Conservation (phyloP, 495 filamentous ascomycete species). For the Clohesyomyces aquaticus region DNA sequence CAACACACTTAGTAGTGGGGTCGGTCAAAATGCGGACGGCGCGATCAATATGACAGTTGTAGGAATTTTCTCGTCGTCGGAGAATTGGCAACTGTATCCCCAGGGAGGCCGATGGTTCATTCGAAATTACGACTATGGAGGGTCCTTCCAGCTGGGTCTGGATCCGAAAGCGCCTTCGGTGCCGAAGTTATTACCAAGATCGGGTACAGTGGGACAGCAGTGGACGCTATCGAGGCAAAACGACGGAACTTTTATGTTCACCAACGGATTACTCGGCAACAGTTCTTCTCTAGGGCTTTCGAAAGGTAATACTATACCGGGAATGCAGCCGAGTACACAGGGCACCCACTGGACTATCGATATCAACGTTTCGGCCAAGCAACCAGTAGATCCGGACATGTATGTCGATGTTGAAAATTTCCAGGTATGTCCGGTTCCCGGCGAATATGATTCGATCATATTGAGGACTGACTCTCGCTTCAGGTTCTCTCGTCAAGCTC, state of each 20-base stretch:
- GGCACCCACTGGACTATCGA: slow-evolving; percentile 10
- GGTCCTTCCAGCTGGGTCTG: slow-evolving; percentile 10
- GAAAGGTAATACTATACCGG: slow-evolving; percentile 1
- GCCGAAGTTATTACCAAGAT: slow-evolving; percentile 1
- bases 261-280: slow-evolving; percentile 20
- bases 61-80: slow-evolving; percentile 5
- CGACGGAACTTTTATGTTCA: slow-evolving; percentile 13
- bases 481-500: neutral
- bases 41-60: slow-evolving; percentile 10
- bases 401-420: slow-evolving; percentile 1
- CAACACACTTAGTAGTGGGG: slow-evolving; percentile 6
- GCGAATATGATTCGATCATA: neutral
- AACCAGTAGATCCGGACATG: slow-evolving; percentile 3
- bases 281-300: neutral
- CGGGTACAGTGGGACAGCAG: slow-evolving; percentile 16
- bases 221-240: slow-evolving; percentile 9
- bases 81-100: slow-evolving; percentile 22
- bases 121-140: slow-evolving; percentile 25
- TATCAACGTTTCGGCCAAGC: neutral
- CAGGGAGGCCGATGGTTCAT: slow-evolving; percentile 20
- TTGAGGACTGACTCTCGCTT: neutral
- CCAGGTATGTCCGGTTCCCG: neutral
- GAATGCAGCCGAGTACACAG: slow-evolving; percentile 2
- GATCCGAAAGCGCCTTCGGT: neutral
- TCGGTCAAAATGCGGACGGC: neutral